Evolutionary conservation across 306 rosid species (phyloP).

Genomic region (Begonia peltatifolia): DNA sequence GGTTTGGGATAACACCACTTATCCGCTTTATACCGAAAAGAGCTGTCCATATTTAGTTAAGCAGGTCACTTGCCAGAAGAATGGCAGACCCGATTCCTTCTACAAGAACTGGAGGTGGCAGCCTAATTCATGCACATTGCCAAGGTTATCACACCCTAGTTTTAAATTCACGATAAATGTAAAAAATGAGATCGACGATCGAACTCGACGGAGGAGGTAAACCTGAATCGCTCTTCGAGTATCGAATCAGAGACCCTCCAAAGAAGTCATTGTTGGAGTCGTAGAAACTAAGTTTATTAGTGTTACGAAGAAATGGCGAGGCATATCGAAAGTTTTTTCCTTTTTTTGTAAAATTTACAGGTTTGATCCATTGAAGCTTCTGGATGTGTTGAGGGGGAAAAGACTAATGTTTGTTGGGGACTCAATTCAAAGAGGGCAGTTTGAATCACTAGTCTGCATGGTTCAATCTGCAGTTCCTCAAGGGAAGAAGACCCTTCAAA

Average conservation of each 20-base stretch:
- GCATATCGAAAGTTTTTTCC: too few species aligned
- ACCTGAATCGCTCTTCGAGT: too few species aligned
- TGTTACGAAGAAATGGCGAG: too few species aligned
- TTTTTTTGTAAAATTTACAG: constrained; percentile 17
- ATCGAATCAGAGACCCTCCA: too few species aligned
- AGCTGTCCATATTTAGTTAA: constrained; percentile 77
- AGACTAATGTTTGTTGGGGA: constrained; percentile 87
- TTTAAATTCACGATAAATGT: not conserved
- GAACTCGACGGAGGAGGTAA: too few species aligned
- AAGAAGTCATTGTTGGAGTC: too few species aligned
- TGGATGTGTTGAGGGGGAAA: constrained; percentile 56
- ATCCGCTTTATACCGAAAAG: constrained; percentile 60
- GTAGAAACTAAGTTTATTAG: too few species aligned
- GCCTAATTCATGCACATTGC: constrained; percentile 64
- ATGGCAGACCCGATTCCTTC: constrained; percentile 80
- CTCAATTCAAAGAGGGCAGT: constrained; percentile 77
- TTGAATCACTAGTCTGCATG: constrained; percentile 79
- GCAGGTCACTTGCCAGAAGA: constrained; percentile 69
- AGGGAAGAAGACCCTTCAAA: constrained; percentile 57
- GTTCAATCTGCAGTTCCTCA: constrained; percentile 64
- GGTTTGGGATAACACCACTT: constrained; percentile 75
- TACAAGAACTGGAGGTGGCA: constrained; percentile 93
- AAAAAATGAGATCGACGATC: too few species aligned
- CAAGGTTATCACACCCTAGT: constrained; percentile 32
- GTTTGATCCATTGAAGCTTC: constrained; percentile 70